Percentiles rank a stretch among this genome's conserved stretches.
phyloP scores from a whole-genome alignment of 2,329 filamentous ascomycete species.

The Beauveria rudraprayagi region DNA sequence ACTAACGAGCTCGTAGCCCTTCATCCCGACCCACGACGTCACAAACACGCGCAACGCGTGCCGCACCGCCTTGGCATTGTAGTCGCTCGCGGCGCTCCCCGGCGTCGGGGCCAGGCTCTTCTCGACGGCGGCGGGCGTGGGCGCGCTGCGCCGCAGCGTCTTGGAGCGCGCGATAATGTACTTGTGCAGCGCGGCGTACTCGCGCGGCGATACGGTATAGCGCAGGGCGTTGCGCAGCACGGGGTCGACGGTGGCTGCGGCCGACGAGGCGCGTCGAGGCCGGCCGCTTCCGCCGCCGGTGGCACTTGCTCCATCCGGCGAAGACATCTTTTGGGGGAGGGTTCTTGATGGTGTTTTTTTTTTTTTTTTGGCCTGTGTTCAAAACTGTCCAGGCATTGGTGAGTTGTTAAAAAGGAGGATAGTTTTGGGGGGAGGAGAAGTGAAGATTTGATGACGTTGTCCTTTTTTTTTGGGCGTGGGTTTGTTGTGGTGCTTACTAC shows the following conservation, averaged over 20 bases:
- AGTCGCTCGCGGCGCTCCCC: constrained; percentile 39
- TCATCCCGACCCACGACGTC: constrained; percentile 54
- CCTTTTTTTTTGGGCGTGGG: neutral
- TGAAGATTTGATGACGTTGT: neutral
- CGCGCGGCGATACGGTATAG: constrained; percentile 76
- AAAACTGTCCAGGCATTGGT: neutral
- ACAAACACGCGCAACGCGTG: constrained; percentile 65
- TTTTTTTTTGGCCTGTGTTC: neutral
- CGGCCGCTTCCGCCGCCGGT: neutral
- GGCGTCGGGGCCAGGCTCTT: constrained; percentile 26
- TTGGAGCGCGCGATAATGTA: constrained; percentile 70
- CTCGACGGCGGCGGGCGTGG: constrained; percentile 47
- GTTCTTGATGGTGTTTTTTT: neutral
- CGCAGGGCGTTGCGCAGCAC: constrained; percentile 78
- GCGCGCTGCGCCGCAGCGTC: constrained; percentile 45
- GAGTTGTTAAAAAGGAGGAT: neutral
- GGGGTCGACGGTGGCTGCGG: constrained; percentile 44
- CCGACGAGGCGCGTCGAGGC: constrained; percentile 4
- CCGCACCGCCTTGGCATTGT: constrained; percentile 61
- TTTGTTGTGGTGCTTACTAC: neutral
- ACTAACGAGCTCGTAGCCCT: constrained; percentile 49
- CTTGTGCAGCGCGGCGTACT: constrained; percentile 78
- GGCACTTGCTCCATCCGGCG: constrained; percentile 1
- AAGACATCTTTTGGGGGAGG: neutral
- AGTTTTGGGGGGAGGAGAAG: too few relatives aligned